phyloP scores from a whole-genome alignment of 2,329 filamentous ascomycete genomes.

The Cercospora sesami region DNA sequence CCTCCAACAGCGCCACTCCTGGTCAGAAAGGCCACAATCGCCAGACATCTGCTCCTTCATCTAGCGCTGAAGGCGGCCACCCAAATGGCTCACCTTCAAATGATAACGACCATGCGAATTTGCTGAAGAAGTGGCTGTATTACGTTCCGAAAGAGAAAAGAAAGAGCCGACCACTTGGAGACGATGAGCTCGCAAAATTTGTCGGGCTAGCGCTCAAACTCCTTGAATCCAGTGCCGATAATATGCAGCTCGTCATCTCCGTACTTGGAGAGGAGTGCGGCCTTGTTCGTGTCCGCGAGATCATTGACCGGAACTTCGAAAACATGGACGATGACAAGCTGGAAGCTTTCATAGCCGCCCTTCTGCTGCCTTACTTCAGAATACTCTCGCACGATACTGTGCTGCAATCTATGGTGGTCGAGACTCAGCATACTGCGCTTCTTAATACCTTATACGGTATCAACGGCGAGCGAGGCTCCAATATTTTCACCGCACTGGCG shows the following conservation, averaged over 20 bases:
- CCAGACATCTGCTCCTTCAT: neutral
- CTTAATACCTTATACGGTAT: conserved; percentile 18
- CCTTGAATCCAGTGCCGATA: conserved; percentile 5
- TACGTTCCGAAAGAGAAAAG: conserved; percentile 5
- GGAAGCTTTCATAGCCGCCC: neutral
- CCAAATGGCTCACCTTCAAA: neutral
- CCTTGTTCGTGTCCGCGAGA: conserved; percentile 12
- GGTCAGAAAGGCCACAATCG: neutral
- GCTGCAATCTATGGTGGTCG: conserved; percentile 6
- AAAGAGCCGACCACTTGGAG: conserved; percentile 10
- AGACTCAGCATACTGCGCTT: conserved; percentile 8
- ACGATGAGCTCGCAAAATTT: conserved; percentile 11
- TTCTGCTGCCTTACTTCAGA: conserved; percentile 20
- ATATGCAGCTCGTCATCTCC: conserved; percentile 16
- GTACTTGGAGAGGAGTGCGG: conserved; percentile 9
- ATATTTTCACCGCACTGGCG: conserved; percentile 7
- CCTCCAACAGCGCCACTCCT: neutral
- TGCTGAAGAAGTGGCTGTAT: conserved; percentile 4
- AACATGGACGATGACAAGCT: neutral
- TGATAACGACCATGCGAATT: neutral
- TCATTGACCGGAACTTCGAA: conserved; percentile 6
- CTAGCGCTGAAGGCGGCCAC: neutral
- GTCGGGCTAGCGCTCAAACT: conserved; percentile 3
- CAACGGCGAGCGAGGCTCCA: conserved; percentile 8
- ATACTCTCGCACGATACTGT: conserved; percentile 20